Evolutionary conservation across 768 basidiomycete genomes (phyloP).

Genomic region (Russula earlei): DNA sequence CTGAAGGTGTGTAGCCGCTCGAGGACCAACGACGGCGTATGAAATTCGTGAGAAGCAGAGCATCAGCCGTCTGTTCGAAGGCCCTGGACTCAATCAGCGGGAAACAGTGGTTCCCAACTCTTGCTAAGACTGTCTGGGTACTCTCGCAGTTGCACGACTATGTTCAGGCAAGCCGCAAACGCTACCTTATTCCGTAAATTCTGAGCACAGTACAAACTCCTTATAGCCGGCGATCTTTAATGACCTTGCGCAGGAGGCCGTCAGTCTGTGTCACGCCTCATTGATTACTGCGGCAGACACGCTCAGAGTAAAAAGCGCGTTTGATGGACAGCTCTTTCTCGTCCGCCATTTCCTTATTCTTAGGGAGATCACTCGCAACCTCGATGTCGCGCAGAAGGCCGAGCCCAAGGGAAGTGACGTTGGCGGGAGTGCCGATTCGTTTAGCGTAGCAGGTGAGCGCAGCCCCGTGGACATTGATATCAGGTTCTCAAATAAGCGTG

Average conservation of each 20-base stretch:
- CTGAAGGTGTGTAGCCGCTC: constrained; percentile 30
- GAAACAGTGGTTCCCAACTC: constrained; percentile 89
- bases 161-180: constrained; percentile 57
- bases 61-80: constrained; percentile 56
- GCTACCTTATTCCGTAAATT: neutral
- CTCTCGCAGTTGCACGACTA: constrained; percentile 83
- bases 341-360: constrained; percentile 83
- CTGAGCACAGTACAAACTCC: neutral
- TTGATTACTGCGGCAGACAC: constrained; percentile 63
- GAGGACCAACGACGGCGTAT: constrained; percentile 34
- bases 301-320: constrained; percentile 41
- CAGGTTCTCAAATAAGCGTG: neutral
- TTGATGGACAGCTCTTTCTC: constrained; percentile 81
- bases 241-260: constrained; percentile 92
- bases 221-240: constrained; percentile 86
- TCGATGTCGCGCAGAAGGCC: constrained; percentile 50
- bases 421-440: constrained; percentile 29
- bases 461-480: neutral
- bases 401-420: constrained; percentile 28
- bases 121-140: constrained; percentile 86
- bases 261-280: constrained; percentile 73
- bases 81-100: constrained; percentile 62
- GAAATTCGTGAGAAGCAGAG: constrained; percentile 61
- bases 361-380: constrained; percentile 78
- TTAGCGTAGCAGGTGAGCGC: constrained; percentile 50